Evolutionary conservation across 495 filamentous ascomycete genomes (phyloP).

Genomic region (Tuber indicum): DNA sequence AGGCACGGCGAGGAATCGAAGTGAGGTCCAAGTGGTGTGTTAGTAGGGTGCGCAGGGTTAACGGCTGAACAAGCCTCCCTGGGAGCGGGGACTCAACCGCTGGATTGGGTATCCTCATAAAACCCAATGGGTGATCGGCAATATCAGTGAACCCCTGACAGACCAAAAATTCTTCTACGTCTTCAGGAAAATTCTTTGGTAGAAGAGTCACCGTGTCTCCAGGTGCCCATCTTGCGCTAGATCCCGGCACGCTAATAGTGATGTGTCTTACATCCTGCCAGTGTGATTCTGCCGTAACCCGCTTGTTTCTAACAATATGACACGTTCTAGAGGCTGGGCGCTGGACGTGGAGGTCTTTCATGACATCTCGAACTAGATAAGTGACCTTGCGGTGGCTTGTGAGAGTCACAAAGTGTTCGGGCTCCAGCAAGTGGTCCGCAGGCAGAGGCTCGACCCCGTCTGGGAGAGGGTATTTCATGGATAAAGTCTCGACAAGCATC

Average conservation of each 20-base stretch:
- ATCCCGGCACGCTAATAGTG: constrained; percentile 49
- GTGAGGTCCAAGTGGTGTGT: constrained; percentile 79
- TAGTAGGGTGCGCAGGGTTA: constrained; percentile 70
- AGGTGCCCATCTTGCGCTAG: constrained; percentile 50
- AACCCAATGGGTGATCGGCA: constrained; percentile 58
- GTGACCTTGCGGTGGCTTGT: constrained; percentile 37
- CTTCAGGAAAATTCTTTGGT: constrained; percentile 75
- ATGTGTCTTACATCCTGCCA: constrained; percentile 92
- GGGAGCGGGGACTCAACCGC: constrained; percentile 6
- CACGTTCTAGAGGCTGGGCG: constrained; percentile 51
- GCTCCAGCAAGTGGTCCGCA: constrained; percentile 58
- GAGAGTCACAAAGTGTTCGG: constrained; percentile 15
- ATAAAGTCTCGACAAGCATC: constrained; percentile 57
- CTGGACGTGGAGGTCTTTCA: constrained; percentile 18
- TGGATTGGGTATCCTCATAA: constrained; percentile 43
- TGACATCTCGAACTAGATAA: constrained; percentile 20
- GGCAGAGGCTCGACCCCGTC: constrained; percentile 62
- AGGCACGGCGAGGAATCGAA: constrained; percentile 76
- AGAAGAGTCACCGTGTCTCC: constrained; percentile 73
- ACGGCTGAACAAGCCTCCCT: constrained; percentile 42
- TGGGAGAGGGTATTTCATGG: constrained; percentile 64
- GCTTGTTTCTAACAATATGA: constrained; percentile 53
- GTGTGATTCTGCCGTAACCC: constrained; percentile 67
- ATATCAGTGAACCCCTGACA: constrained; percentile 68
- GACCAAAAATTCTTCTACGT: constrained; percentile 66